Evolutionary conservation across 1,284 basidiomycete genomes (phyloP).

Genomic region (Schizophyllum commune): DNA sequence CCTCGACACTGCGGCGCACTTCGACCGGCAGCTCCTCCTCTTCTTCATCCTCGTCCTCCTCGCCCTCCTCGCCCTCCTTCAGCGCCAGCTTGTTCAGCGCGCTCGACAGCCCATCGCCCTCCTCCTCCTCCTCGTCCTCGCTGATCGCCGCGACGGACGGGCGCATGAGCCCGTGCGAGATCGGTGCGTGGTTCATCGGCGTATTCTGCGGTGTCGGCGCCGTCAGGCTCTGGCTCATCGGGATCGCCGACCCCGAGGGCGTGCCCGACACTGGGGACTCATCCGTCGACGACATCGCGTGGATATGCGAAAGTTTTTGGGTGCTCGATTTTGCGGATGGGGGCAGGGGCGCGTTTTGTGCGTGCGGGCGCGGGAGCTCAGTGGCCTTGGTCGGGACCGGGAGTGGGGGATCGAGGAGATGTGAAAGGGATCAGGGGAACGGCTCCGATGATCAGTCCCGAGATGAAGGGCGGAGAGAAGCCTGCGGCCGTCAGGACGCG

Average conservation of each 20-base stretch:
- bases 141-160: constrained; percentile 41
- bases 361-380: not conserved
- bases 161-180: constrained; percentile 32
- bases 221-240: constrained; percentile 29
- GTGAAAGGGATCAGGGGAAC: no score
- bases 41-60: not conserved
- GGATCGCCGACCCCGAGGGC: constrained; percentile 24
- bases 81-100: not conserved
- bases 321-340: not conserved
- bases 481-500: not conserved
- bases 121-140: constrained; percentile 33
- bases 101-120: not conserved
- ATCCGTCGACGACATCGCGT: not conserved
- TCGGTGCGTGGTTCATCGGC: constrained; percentile 35
- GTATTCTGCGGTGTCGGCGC: constrained; percentile 44
- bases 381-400: not conserved
- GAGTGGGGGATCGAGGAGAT: not conserved
- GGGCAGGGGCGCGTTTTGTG: not conserved
- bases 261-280: not conserved
- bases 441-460: not conserved
- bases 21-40: constrained; percentile 73
- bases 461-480: not conserved
- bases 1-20: constrained; percentile 84
- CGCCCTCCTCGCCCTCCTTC: not conserved
- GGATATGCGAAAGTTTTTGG: not conserved